Conservation (phyloP, 495 filamentous ascomycete genomes). For the Acidomyces sp. region DNA sequence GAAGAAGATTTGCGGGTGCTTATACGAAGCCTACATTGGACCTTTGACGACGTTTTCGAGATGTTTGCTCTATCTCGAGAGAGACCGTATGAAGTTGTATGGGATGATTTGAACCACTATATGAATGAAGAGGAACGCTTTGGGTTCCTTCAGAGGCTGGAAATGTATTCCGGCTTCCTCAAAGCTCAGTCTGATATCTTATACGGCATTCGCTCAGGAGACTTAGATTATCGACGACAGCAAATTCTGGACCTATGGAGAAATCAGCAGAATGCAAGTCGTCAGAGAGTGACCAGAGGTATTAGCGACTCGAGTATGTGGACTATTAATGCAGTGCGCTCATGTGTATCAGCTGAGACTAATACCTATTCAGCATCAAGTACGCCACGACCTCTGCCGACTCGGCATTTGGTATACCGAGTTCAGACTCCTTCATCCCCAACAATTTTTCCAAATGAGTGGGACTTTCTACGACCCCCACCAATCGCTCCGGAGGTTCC, state of each 20-base stretch:
- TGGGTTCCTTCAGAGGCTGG: conserved; percentile 38
- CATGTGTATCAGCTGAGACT: background rate
- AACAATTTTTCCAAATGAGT: background rate
- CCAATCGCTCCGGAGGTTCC: conserved; percentile 23
- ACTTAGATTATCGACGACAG: conserved; percentile 7
- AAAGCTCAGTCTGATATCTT: conserved; percentile 35
- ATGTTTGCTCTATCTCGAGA: conserved; percentile 38
- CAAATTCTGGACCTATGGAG: conserved; percentile 18
- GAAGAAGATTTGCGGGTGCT: conserved; percentile 35
- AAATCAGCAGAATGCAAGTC: background rate
- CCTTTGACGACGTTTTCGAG: conserved; percentile 39
- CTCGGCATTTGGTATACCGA: background rate
- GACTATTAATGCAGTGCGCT: background rate
- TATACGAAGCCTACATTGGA: conserved; percentile 38
- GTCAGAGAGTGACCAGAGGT: too few species aligned
- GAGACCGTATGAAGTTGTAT: conserved; percentile 35
- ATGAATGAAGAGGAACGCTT: conserved; percentile 41
- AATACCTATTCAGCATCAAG: conserved; percentile 1
- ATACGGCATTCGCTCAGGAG: conserved; percentile 31
- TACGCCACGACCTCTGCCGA: conserved; percentile 7
- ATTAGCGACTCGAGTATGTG: conserved; percentile 1
- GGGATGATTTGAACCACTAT: conserved; percentile 37
- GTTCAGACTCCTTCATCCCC: conserved; percentile 4
- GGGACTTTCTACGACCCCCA: conserved; percentile 4
- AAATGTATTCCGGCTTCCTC: conserved; percentile 41